Evolutionary conservation across 805 yeast species (phyloP).

Genomic region (Jamesozyma jinghongensis): DNA sequence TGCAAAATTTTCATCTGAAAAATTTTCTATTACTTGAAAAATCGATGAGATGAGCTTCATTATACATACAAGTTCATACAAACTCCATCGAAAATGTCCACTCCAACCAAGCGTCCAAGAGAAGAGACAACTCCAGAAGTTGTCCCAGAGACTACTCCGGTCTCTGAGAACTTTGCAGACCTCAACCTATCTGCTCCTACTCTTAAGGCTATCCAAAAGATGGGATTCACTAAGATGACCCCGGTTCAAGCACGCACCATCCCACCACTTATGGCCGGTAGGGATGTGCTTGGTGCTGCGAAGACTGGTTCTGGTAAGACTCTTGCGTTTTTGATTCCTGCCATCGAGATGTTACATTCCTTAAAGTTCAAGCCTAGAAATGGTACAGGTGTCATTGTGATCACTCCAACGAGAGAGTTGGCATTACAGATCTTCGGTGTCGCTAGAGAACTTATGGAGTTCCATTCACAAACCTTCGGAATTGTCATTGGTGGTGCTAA

Average conservation of each 20-base stretch:
- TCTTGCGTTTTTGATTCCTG: conserved; percentile 89
- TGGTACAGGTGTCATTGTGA: conserved; percentile 94
- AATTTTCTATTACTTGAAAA: not conserved
- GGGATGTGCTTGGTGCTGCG: conserved; percentile 98
- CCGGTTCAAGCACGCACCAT: conserved; percentile 92
- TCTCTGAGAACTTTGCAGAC: conserved; percentile 30
- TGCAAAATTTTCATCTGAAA: not conserved
- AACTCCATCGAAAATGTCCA: not conserved
- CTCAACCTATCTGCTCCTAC: conserved; percentile 76
- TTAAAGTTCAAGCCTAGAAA: conserved; percentile 94
- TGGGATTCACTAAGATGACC: conserved; percentile 93
- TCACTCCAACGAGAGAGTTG: conserved; percentile 95
- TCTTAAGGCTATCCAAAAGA: conserved; percentile 63
- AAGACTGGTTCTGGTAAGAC: conserved; percentile 99
- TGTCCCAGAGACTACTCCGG: conserved; percentile 7
- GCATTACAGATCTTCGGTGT: conserved; percentile 98
- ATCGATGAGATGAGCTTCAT: conserved; percentile 21
- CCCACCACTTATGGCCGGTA: conserved; percentile 92
- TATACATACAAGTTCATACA: no score
- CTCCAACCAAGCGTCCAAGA: conserved; percentile 13
- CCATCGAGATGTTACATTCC: conserved; percentile 83
- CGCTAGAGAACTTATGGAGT: conserved; percentile 85
- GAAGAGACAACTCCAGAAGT: conserved; percentile 7
- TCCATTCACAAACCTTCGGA: conserved; percentile 89
- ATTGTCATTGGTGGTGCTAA: conserved; percentile 98